Conservation (phyloP, 805 yeast genomes). For the Hanseniaspora lindneri region DNA sequence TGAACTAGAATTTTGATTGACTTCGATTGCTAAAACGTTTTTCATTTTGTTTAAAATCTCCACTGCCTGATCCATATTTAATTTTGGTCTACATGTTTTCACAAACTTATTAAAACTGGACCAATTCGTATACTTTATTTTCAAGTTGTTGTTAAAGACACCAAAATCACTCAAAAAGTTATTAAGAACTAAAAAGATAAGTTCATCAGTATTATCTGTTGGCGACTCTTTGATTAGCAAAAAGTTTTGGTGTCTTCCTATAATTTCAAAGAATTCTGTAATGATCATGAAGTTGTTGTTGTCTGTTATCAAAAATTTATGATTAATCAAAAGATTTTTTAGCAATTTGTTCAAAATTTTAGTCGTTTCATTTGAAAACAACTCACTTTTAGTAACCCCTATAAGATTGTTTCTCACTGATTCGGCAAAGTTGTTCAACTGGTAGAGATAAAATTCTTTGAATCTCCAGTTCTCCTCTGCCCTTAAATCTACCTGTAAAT, state of each 20-base stretch:
- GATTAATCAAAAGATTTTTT: constrained; percentile 23
- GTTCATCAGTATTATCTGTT: constrained; percentile 31
- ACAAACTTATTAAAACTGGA: constrained; percentile 75
- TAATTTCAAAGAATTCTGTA: constrained; percentile 68
- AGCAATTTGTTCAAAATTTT: constrained; percentile 31
- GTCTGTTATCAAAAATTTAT: constrained; percentile 33
- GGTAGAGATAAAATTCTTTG: constrained; percentile 76
- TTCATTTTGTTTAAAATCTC: constrained; percentile 48
- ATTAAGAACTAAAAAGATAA: constrained; percentile 52
- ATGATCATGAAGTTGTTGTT: constrained; percentile 69
- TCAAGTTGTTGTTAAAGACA: constrained; percentile 58
- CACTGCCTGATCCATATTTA: constrained; percentile 40
- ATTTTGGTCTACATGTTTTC: constrained; percentile 58
- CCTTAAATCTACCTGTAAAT: constrained; percentile 5
- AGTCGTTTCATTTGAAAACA: constrained; percentile 55
- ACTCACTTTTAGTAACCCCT: constrained; percentile 53
- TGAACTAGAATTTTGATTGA: constrained; percentile 40
- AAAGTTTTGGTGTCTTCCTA: constrained; percentile 64
- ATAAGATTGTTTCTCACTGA: constrained; percentile 66
- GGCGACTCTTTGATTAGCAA: constrained; percentile 34
- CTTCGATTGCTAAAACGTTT: constrained; percentile 38
- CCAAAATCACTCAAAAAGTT: constrained; percentile 74
- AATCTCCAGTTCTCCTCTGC: constrained; percentile 55
- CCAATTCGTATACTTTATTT: constrained; percentile 81
- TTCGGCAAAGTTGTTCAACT: constrained; percentile 68